Percentiles rank a stretch among this genome's conserved stretches.
Conservation (phyloP, 2,329 filamentous ascomycete species). For the Alternaria burnsii region DNA sequence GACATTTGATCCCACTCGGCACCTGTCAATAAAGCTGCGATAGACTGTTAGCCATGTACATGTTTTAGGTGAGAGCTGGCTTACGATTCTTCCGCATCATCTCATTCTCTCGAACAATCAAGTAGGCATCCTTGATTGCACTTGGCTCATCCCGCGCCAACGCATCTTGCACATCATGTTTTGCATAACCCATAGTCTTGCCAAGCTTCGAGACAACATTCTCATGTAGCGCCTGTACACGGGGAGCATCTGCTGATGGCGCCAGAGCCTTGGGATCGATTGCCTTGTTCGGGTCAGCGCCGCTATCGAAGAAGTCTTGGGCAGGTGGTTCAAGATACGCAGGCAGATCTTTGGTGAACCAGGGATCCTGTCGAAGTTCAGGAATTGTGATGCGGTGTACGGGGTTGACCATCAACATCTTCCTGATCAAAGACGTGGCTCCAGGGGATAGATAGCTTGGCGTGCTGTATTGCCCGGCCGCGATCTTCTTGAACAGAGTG, state of each 20-base stretch:
- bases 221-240: slow-evolving; percentile 90
- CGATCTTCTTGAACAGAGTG: slow-evolving; percentile 96
- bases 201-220: slow-evolving; percentile 95
- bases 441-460: slow-evolving; percentile 90
- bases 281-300: slow-evolving; percentile 90
- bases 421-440: slow-evolving; percentile 82
- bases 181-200: slow-evolving; percentile 97
- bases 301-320: slow-evolving; percentile 92
- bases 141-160: slow-evolving; percentile 91
- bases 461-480: slow-evolving; percentile 90
- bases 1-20: slow-evolving; percentile 65
- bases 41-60: slow-evolving; percentile 22
- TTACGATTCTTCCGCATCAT: slow-evolving; percentile 94
- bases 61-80: slow-evolving; percentile 49
- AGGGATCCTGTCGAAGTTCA: slow-evolving; percentile 90
- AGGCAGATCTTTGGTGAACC: slow-evolving; percentile 89
- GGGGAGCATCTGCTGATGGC: slow-evolving; percentile 72
- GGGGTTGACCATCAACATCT: slow-evolving; percentile 94
- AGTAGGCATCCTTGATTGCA: slow-evolving; percentile 97
- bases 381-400: slow-evolving; percentile 93
- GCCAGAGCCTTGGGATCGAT: slow-evolving; percentile 85
- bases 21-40: slow-evolving; percentile 63
- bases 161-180: slow-evolving; percentile 93
- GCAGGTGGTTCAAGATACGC: slow-evolving; percentile 85
- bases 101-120: slow-evolving; percentile 97